Base-by-base conservation (phyloP, 1,284 basidiomycete species). In the Naganishia liquefaciens region DNA sequence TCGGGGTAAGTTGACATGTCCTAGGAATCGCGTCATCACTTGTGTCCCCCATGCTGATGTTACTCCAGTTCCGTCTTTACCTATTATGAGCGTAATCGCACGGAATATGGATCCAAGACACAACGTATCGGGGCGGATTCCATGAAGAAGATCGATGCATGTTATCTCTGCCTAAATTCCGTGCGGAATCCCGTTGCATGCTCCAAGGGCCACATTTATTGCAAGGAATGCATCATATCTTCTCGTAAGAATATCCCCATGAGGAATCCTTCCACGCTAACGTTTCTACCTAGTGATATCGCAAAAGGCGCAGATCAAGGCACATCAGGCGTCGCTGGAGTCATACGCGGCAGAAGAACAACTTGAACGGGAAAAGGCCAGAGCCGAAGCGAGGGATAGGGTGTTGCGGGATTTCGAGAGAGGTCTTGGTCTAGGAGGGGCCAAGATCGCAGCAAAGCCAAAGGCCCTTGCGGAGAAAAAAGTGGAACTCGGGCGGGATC, bases 231-330 rank as follows among this genome's bases (percentile, higher is more conserved):
- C 73, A 86, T 87, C 13, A 86, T 65, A 2, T 47, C 52, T n/a
- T 62, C 51, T 30, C 33, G 57, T 67, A 23, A 53, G 54, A 51
- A 23, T 1, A 9, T 17, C 2, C 21, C 11, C 3, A 9, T 9
- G 9, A 13, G 2, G 6, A 9, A 10, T 5, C 33, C 7, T 4
- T 13, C 6, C 39, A 11, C 25, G n/a, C 15, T 23, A 27, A 39
- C 5, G 17, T 30, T 37, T 37, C 21, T 44, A 2, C 11, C 23
- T 27, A 67, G 66, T 78, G 10, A 87, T 93, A 68, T 82, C 83
- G n/a, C 93, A 96, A 81, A 91, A 92, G 78, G 88, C 87, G 66
- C 88, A 90, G 68, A 93, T 95, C 70, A 92, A 93, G 76, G 82
- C 84, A 21, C 90, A 93, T 77, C 90, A 91, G 73, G 84, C 84